Evolutionary conservation across 164 flowering plant genomes (phyloP).

Genomic region (Vitis riparia): DNA sequence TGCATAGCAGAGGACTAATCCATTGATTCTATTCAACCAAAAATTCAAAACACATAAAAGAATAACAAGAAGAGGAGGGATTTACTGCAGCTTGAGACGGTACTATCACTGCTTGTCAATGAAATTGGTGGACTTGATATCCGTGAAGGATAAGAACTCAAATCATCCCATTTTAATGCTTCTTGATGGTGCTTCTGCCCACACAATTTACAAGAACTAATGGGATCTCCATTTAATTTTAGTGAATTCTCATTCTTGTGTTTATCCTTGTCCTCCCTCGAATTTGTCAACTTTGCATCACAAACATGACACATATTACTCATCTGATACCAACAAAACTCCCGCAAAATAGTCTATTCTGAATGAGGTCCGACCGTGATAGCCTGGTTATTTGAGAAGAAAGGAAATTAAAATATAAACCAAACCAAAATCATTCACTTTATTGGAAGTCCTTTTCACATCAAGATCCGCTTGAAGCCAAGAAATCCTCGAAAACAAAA

Average conservation of each 20-base stretch:
- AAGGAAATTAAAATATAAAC: neutral
- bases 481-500: neutral
- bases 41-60: neutral
- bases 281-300: slow-evolving; percentile 22
- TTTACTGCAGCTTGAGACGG: slow-evolving; percentile 60
- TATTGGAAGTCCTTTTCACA: neutral
- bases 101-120: slow-evolving; percentile 50
- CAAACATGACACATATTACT: slow-evolving; percentile 41
- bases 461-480: neutral
- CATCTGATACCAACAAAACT: slow-evolving; percentile 24
- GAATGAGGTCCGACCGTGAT: neutral
- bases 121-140: slow-evolving; percentile 54
- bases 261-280: slow-evolving; percentile 11
- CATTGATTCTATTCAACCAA: neutral
- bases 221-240: slow-evolving; percentile 18
- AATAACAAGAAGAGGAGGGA: slow-evolving; percentile 10
- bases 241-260: slow-evolving; percentile 11
- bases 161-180: slow-evolving; percentile 17
- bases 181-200: slow-evolving; percentile 32
- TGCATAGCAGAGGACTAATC: neutral
- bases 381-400: slow-evolving; percentile 15
- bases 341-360: neutral
- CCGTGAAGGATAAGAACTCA: slow-evolving; percentile 30
- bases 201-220: slow-evolving; percentile 34
- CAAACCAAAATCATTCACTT: neutral